Evolutionary conservation across 345 rosid species (phyloP), one percentile per base, ranked within the genome.

Genomic region (Citrus australasica): DNA sequence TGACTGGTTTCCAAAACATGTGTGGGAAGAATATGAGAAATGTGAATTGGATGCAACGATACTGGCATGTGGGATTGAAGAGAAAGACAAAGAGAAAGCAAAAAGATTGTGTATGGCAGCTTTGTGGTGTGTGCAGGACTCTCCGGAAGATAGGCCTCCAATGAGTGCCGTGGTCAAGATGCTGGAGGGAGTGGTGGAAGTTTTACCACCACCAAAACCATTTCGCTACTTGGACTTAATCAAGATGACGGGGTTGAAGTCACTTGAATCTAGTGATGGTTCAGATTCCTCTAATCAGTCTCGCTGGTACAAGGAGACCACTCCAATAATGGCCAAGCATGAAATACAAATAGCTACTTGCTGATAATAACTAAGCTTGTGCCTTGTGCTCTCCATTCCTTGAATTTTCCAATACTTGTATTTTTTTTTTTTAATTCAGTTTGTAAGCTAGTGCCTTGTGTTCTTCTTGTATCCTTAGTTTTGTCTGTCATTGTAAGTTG

Each of bases 141-240:
- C 79, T 16, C 83, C 83, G 2, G 76, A 40, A 33, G 75, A 60
- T 2, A 76, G 85, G 21, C 83, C 85, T 2, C 62, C 61, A 25
- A 83, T 79, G 85, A 79, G 79, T 61, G 79, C 76, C 33, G 83
- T 83, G 61, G 69, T 73, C 6, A 83, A 83, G 69, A 83, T 83
- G 85, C 28, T 83, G 68, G 79, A 83, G 53, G 85, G 82, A 83
- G 55, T 46, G 6, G 74, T 78, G 27, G 83, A 83, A 25, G 71
- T 84, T n/a, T 9, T 11, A 4, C 53, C 25, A 5, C 69, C 60
- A 37, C 78, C 74, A 7, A 83, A 81, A 16, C 86, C 88, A 32
- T 86, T 86, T 53, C 67, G 48, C 5, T 77, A 85, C 28, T 59
- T 85, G 74, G 48, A 66, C n/a, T 35, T 75, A 17, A 7, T 60